Percentiles rank a stretch among this genome's conserved stretches.
These are phyloP conservation scores for Wickerhamomyces strasburgensis DNA, from an alignment of 805 yeast species.

Conservation along the genomic window DNA sequence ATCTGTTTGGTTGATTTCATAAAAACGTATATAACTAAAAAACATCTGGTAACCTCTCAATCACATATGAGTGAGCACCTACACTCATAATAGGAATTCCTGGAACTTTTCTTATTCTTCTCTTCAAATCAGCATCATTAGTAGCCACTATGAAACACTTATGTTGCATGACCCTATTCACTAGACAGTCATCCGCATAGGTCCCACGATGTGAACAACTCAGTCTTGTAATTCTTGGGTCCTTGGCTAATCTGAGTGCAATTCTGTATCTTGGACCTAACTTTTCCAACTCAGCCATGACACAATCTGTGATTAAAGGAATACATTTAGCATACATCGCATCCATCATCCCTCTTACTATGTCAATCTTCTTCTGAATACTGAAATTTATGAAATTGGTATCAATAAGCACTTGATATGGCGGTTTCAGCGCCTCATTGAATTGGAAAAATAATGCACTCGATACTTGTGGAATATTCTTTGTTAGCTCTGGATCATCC, in stretches of 20 bases:
- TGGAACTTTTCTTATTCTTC: constrained; percentile 92
- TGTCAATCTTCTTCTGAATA: constrained; percentile 90
- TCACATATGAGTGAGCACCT: constrained; percentile 86
- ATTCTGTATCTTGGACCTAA: constrained; percentile 92
- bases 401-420: constrained; percentile 92
- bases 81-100: constrained; percentile 97
- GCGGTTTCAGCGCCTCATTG: constrained; percentile 94
- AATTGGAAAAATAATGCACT: constrained; percentile 93
- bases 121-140: constrained; percentile 93
- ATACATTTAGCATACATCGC: constrained; percentile 90
- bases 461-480: constrained; percentile 86
- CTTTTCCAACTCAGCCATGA: constrained; percentile 95
- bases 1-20: no score
- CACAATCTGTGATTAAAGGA: constrained; percentile 95
- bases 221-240: constrained; percentile 82
- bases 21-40: constrained; percentile 33
- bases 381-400: constrained; percentile 96
- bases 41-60: constrained; percentile 95
- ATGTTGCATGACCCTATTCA: constrained; percentile 89
- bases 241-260: constrained; percentile 88
- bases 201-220: constrained; percentile 93
- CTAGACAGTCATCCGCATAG: constrained; percentile 97
- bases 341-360: constrained; percentile 97
- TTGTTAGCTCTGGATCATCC: constrained; percentile 73
- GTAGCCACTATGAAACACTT: constrained; percentile 97